Evolutionary conservation across 148 eudicot genomes (phyloP), one percentile per base, ranked within the genome.

Genomic region (Bassia scoparia): DNA sequence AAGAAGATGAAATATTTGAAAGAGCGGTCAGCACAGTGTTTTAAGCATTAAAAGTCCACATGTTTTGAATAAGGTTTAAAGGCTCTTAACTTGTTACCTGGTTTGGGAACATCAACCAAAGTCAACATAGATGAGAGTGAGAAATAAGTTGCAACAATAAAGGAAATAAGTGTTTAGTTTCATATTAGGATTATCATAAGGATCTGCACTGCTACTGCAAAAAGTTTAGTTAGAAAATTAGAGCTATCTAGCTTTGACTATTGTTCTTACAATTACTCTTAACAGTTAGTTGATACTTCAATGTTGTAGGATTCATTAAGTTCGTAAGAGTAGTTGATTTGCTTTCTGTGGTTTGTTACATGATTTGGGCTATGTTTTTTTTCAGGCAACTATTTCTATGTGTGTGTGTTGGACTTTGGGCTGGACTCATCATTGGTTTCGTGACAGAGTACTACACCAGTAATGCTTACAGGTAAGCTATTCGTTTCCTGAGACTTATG

Each of bases 381-480:
- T 81, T 77, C 87, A 91, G 97, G 97, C 92, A 91, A 82, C 71
- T 91, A 59, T 89, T 89, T 79, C 72, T 87, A 27, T 91, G 97
- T 67, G 97, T 91, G 43, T 76, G 80, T 79, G 94, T 91, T 73
- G 97, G 97, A 69, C 78, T 91, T 76, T 91, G 93, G 97, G 97
- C 97, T 75, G 97, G 97, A 44, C 97, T 91, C 71, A 83, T 91
- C 56, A 89, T 91, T 78, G 97, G 97, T 48, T 91, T 91, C 41
- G 92, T 91, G 55, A 91, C 97, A 0, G 97, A 91, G 74, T 91
- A 91, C 76, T 91, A 82, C 69, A 91, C 97, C 29, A 91, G 97
- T 82, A 91, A 91, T 74, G 94, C 94, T 67, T 91, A 91, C 85
- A 89, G 91, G 97, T 87, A 52, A 34, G 53, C 26, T 26, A 43